These are phyloP conservation scores for Uronychia binucleata DNA, from an alignment of 73 alveolate species.

Conservation along the genomic window DNA sequence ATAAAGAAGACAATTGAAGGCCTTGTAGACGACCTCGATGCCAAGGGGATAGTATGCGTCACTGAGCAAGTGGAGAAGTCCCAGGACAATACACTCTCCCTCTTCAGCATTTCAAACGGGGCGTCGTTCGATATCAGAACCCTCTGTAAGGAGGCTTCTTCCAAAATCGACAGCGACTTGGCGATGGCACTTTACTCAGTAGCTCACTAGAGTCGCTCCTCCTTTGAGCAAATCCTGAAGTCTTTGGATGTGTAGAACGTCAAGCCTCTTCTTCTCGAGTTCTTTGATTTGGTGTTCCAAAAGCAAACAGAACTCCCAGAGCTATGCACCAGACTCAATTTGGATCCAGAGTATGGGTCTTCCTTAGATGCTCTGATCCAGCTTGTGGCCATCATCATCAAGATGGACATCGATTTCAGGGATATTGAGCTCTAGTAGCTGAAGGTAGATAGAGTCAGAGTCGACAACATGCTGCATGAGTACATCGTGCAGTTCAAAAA, in stretches of 20 bases:
- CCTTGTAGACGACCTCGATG: background rate
- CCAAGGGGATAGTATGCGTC: background rate
- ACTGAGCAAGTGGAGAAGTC: background rate
- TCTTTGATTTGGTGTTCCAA: background rate
- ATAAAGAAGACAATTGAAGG: background rate
- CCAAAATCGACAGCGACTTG: background rate
- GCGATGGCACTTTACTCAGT: conserved; percentile 2
- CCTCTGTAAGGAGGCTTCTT: background rate
- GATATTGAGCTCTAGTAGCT: too few relatives aligned
- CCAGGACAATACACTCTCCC: background rate
- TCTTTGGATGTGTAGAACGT: background rate
- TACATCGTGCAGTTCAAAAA: too few relatives aligned
- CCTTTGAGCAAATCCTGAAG: background rate
- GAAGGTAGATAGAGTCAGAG: too few relatives aligned
- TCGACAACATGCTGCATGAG: too few relatives aligned
- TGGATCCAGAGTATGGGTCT: background rate
- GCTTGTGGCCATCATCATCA: background rate
- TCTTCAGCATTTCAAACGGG: background rate
- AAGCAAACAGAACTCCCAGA: background rate
- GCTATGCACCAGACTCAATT: background rate
- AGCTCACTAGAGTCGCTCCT: background rate
- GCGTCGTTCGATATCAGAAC: background rate
- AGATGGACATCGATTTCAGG: too few relatives aligned
- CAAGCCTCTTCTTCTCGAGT: background rate
- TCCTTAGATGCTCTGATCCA: background rate